phyloP scores from a whole-genome alignment of 345 rosid species.

The Citrus sinensis region DNA sequence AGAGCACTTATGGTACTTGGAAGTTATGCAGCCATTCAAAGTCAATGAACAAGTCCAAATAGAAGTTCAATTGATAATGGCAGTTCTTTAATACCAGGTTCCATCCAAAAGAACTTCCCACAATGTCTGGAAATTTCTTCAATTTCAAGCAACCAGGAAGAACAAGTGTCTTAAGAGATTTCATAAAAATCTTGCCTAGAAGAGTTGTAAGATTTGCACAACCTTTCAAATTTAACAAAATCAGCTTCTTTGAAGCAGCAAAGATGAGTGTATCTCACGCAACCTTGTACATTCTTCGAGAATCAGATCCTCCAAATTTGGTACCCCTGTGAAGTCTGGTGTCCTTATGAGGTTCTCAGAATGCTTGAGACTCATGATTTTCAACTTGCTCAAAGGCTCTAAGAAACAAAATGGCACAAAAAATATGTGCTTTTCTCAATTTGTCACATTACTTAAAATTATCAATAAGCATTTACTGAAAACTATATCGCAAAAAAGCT shows the following conservation, averaged over 20 bases:
- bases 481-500: too few relatives aligned
- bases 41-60: background rate
- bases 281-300: background rate
- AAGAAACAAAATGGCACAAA: too few relatives aligned
- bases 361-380: background rate
- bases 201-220: slow-evolving; percentile 28
- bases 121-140: background rate
- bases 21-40: background rate
- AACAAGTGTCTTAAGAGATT: background rate
- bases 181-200: slow-evolving; percentile 5
- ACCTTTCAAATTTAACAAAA: slow-evolving; percentile 12
- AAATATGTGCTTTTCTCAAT: too few relatives aligned
- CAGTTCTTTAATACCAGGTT: background rate
- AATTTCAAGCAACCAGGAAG: background rate
- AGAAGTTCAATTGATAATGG: too few relatives aligned
- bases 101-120: background rate
- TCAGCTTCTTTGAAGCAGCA: background rate
- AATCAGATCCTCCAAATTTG: too few relatives aligned
- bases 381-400: too few relatives aligned
- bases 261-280: slow-evolving; percentile 23
- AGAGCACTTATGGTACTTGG: too few relatives aligned
- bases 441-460: too few relatives aligned
- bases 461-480: too few relatives aligned
- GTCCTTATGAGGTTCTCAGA: background rate
- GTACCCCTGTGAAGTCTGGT: too few relatives aligned